Evolutionary conservation across 31 red algal species (phyloP), one percentile per base, ranked within the genome.

Genomic region (Porphyra umbilicalis): DNA sequence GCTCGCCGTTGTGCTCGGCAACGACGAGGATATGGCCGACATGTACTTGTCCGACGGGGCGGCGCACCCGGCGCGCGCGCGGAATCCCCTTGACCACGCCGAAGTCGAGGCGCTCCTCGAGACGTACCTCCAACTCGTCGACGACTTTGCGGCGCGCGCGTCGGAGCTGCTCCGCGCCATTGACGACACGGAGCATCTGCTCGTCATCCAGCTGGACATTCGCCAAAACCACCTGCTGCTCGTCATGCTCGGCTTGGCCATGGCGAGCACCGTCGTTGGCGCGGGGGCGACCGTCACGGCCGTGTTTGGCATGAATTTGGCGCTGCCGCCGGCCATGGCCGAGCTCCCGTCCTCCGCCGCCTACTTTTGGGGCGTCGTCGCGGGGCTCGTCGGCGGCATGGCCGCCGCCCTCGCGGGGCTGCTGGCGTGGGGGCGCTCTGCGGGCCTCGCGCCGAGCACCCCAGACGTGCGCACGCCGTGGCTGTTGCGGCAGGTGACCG

Each of bases 1-100:
- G 16, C 44, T 97, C 40, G 82, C 86, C 35, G 76, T 76, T 25
- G 79, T 93, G 20, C 79, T 97, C 11, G 94, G 86, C 33, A 90
- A 97, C 8, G 94, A 97, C 77, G 90, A 90, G 71, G 94, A 93
- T 30, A 93, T 97, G 90, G 87, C 90, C 15, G 82, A 80, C 39
- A 90, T 97, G 94, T 97, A 97, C 77, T 77, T 97, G 44, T 88
- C 90, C 10, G 94, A 97, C 20, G 93, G 88, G 40, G 74, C 79
- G 18, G 35, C 71, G 74, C 82, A 84, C 44, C 94, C 81, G 14
- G 34, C 14, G 2, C 31, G 36, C 30, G 30, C 32, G 4, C 85
- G 92, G 40, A 88, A 95, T 82, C 82, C 92, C 1, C 74, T 95
- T 1, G 94, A 97, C 82, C 94, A 97, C 76, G 94, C 88, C 30